phyloP scores from a whole-genome alignment of 805 yeast species.

The Saturnispora besseyi region DNA sequence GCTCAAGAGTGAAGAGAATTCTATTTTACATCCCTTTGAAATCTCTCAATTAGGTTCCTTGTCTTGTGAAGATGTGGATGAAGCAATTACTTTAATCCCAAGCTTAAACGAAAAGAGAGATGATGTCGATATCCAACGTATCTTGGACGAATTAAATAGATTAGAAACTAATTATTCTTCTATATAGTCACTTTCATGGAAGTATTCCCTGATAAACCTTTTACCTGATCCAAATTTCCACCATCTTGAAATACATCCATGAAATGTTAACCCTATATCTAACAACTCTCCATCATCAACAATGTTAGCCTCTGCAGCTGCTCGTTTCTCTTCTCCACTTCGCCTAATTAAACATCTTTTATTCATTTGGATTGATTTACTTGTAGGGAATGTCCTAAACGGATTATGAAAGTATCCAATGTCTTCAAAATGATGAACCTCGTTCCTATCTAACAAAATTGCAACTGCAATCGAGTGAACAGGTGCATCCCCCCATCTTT shows the following conservation, averaged over 20 bases:
- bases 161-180: conserved; percentile 35
- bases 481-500: conserved; percentile 96
- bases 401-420: conserved; percentile 75
- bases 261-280: conserved; percentile 33
- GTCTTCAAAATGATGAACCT: conserved; percentile 72
- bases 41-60: conserved; percentile 79
- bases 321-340: conserved; percentile 23
- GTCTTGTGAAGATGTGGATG: conserved; percentile 93
- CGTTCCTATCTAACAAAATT: conserved; percentile 45
- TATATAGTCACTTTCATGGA: conserved; percentile 24
- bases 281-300: not conserved
- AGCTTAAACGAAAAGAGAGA: conserved; percentile 73
- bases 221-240: conserved; percentile 66
- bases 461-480: conserved; percentile 69
- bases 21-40: conserved; percentile 88
- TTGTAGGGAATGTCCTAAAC: conserved; percentile 52
- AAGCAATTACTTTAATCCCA: conserved; percentile 90
- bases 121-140: conserved; percentile 78
- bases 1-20: conserved; percentile 62
- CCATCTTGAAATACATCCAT: conserved; percentile 66
- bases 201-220: conserved; percentile 39
- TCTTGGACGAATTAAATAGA: conserved; percentile 78
- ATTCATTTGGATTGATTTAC: conserved; percentile 37
- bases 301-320: conserved; percentile 6
- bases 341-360: conserved; percentile 46